Base-by-base conservation (phyloP, 495 filamentous ascomycete species). In the Neurospora sp. region DNA sequence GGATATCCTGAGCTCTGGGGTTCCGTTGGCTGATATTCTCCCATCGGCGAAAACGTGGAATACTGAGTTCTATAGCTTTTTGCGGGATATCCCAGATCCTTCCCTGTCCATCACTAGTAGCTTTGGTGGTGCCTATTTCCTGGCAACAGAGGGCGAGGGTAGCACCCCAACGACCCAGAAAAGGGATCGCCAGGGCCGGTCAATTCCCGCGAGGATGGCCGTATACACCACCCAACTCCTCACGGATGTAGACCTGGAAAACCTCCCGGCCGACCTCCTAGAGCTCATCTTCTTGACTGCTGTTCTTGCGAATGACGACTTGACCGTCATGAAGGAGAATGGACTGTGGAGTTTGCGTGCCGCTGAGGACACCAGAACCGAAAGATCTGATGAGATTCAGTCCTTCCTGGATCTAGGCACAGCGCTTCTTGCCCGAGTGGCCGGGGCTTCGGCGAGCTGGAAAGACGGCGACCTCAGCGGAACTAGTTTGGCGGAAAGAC, bases 101-200 rank as follows among this genome's bases (percentile, higher is more conserved):
- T 90, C 92, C 10, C 79, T 94, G 7, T 88, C 92, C 10, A 86
- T 96, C 9, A 92, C 91, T 6, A 93, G 89, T 77, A 85, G 88
- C 11, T 80, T 97, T 27, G 88, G 87, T 7, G 93, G 93, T 16
- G 86, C 86, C 12, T 88, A 94, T 39, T 89, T 92, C 74, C 80
- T 98, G 6, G 84, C 91, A 0, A 78, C 87, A 14, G 48, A 75
- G 2, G 65, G 48, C 69, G 73, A 48, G 39, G 83, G 27, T 38
- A 78, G 69, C 69, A 77, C 46, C 69, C 71, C 69, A 48, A 79
- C 71, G 39, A 76, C 72, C 71, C 48, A 71, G 5, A 78, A 73
- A 75, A 82, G 90, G 48, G 94, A 98, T 81, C 81, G 83, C 3
- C 84, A 85, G 69, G 92, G 92, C 2, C 88, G 88, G 27, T 94